Conservation (phyloP, 2,329 filamentous ascomycete species). For the Myriosclerotinia duriaeana region DNA sequence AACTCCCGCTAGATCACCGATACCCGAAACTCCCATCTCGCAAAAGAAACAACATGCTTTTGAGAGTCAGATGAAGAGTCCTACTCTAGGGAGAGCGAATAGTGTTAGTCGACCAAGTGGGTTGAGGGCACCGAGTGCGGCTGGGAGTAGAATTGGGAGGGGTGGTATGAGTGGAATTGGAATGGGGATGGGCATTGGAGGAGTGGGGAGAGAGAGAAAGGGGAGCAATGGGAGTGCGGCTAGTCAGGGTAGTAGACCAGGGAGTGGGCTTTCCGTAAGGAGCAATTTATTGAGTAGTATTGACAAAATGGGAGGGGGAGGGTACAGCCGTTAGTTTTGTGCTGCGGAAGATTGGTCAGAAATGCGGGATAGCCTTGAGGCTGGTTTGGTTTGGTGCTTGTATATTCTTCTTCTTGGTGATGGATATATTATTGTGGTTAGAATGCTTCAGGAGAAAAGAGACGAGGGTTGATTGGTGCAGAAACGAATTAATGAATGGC, state of each 20-base stretch:
- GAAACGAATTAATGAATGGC: constrained; percentile 21
- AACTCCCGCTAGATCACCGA: constrained; percentile 28
- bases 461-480: background rate
- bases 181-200: constrained; percentile 24
- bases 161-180: constrained; percentile 35
- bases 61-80: constrained; percentile 32
- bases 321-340: constrained; percentile 8
- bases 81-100: constrained; percentile 47
- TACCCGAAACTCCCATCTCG: constrained; percentile 31
- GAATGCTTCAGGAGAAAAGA: background rate
- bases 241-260: constrained; percentile 33
- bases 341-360: background rate
- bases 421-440: constrained; percentile 10
- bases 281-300: constrained; percentile 82
- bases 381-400: constrained; percentile 19
- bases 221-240: constrained; percentile 44
- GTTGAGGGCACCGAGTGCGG: constrained; percentile 56
- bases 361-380: background rate
- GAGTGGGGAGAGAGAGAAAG: constrained; percentile 21
- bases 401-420: constrained; percentile 22
- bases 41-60: constrained; percentile 24
- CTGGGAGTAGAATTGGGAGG: constrained; percentile 48
- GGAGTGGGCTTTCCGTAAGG: constrained; percentile 46
- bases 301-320: constrained; percentile 73
- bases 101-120: constrained; percentile 58